Evolutionary conservation across 192 early-diverging fungal genomes (phyloP).

Genomic region (Coemansia sp.): DNA sequence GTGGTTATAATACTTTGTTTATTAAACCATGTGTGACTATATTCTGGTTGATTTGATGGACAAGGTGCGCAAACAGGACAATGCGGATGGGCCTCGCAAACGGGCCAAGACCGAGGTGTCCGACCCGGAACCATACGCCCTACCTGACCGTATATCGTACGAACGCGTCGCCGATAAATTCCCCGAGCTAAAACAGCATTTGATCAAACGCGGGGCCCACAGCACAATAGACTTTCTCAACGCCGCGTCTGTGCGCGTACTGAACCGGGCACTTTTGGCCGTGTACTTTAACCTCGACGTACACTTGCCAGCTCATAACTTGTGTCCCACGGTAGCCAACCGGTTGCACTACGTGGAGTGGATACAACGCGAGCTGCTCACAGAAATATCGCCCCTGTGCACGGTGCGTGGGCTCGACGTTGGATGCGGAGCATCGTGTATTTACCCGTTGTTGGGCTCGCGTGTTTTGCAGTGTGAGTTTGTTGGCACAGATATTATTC

Average conservation of each 20-base stretch:
- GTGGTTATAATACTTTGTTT: background rate
- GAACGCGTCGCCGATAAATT: conserved; percentile 10
- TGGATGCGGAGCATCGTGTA: conserved; percentile 87
- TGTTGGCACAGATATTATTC: conserved; percentile 75
- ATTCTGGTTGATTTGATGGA: background rate
- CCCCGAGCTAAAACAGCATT: conserved; percentile 13
- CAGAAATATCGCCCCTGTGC: conserved; percentile 10
- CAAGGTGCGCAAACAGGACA: background rate
- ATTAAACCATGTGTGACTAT: background rate
- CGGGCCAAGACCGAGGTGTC: background rate
- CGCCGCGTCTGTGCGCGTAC: conserved; percentile 16
- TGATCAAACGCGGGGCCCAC: background rate
- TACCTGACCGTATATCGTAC: conserved; percentile 25
- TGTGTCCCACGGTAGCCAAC: conserved; percentile 37
- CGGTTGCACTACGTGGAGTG: conserved; percentile 38
- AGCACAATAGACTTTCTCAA: conserved; percentile 31
- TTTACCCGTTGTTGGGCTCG: conserved; percentile 84
- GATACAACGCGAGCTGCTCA: conserved; percentile 13
- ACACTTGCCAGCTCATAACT: conserved; percentile 18
- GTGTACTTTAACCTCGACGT: conserved; percentile 40
- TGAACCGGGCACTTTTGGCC: conserved; percentile 33
- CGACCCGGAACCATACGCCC: conserved; percentile 3
- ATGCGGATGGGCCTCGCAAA: background rate
- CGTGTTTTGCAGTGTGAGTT: conserved; percentile 64
- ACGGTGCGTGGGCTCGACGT: conserved; percentile 25